A percentile compares a stretch with the other conserved stretches of the same genome.
These are phyloP conservation scores for Elymus sibiricus DNA, from an alignment of 176 grass and related monocot genomes.

Conservation along the genomic window DNA sequence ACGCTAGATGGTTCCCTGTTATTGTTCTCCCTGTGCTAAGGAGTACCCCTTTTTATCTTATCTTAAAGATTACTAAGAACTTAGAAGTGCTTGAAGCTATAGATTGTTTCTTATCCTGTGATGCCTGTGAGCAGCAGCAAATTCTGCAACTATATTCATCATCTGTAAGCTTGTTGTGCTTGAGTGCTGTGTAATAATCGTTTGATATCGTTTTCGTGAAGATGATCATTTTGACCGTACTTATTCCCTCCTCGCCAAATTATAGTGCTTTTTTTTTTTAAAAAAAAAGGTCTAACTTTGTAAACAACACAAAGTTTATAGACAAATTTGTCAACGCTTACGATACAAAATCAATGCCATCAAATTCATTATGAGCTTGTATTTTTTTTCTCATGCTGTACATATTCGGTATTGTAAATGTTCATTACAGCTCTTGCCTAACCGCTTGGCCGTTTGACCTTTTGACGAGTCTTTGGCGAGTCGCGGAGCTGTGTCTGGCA, in stretches of 20 bases:
- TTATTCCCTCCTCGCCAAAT: too few species aligned
- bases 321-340: too few species aligned
- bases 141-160: neutral
- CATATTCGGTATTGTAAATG: too few species aligned
- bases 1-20: neutral
- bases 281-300: too few species aligned
- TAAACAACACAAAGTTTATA: too few species aligned
- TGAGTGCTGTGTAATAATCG: neutral
- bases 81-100: neutral
- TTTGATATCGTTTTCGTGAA: too few species aligned
- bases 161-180: neutral
- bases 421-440: too few species aligned
- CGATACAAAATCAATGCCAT: too few species aligned
- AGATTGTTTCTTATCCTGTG: neutral
- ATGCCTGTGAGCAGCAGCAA: neutral
- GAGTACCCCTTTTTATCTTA: neutral
- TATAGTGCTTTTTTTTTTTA: too few species aligned
- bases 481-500: neutral
- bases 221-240: neutral
- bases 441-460: neutral
- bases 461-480: neutral
- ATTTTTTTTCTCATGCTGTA: too few species aligned
- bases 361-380: too few species aligned
- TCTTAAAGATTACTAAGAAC: neutral
- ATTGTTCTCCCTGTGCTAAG: neutral